These are phyloP conservation scores for Epithemia pelagica DNA, from an alignment of 108 stramenopile species.

Conservation along the genomic window DNA sequence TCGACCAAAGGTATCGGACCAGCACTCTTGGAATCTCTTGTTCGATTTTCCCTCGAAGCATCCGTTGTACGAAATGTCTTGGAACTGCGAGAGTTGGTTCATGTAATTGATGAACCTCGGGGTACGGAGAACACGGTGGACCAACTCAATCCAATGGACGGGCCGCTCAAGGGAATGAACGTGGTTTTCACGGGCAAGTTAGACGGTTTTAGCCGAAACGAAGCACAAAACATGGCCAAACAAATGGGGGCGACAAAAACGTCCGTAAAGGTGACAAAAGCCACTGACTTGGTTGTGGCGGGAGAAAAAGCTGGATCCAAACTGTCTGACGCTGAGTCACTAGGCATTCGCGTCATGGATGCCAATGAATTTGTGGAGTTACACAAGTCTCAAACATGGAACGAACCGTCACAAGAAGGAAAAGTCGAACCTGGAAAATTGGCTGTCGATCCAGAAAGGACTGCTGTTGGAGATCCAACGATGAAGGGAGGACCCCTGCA, in stretches of 20 bases:
- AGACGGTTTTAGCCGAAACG: slow-evolving; percentile 40
- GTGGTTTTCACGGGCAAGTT: slow-evolving; percentile 79
- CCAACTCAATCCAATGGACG: slow-evolving; percentile 23
- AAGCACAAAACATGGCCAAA: slow-evolving; percentile 50
- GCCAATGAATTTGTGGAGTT: slow-evolving; percentile 51
- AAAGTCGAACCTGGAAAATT: not conserved
- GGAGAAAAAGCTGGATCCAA: slow-evolving; percentile 75
- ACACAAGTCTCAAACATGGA: slow-evolving; percentile 1
- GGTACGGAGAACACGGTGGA: slow-evolving; percentile 34
- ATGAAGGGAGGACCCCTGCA: slow-evolving; percentile 28
- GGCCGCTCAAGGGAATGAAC: slow-evolving; percentile 48
- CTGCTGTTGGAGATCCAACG: not conserved
- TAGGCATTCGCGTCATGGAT: slow-evolving; percentile 52
- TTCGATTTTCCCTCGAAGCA: slow-evolving; percentile 38
- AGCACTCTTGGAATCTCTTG: slow-evolving; percentile 41
- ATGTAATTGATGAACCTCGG: not conserved
- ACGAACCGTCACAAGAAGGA: not conserved
- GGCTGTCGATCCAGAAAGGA: not conserved
- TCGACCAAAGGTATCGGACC: slow-evolving; percentile 70
- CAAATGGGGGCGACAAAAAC: slow-evolving; percentile 61
- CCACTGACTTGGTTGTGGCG: slow-evolving; percentile 62
- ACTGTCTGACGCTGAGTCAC: slow-evolving; percentile 47
- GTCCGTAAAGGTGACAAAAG: slow-evolving; percentile 64
- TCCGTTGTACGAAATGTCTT: not conserved
- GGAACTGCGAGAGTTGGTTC: slow-evolving; percentile 24